Evolutionary conservation across 2,329 filamentous ascomycete species (phyloP), one percentile per base, ranked within the genome.

Genomic region (Trichophyton verrucosum): DNA sequence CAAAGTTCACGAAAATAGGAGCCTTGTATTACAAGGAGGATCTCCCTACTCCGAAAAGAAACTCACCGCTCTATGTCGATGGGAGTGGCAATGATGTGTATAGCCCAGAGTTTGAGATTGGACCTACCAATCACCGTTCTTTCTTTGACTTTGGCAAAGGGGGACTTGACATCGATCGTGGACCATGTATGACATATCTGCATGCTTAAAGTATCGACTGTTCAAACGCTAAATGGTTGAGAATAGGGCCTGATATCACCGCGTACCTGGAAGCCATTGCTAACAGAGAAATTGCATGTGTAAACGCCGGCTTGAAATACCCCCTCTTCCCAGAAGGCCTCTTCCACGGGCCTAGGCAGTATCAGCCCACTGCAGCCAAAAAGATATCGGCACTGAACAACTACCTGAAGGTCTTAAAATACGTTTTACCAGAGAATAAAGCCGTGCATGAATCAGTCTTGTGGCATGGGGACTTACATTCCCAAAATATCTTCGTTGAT

Each of bases 391-490:
- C 75, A 44, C 68, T 74, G 36, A 61, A 68, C 36, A 72, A 67
- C 59, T 76, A 70, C 61, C 59, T 74, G 2, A 59, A 68, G 17
- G 64, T 73, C 47, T 64, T 65, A 17, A 67, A 70, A 44, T 69
- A 69, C 64, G 62, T 76, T 51, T 65, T 74, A 6, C 68, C 68
- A 3, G 61, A 64, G 51, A 61, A 70, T n/a, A 55, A 66, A 40
- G 55, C 53, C 2, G 38, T 70, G 11, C 55, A 63, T 49, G 61
- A 61, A 49, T 65, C 73, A 9, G 69, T 69, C 40, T 62, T 78
- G 36, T 76, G 70, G 73, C 74, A 77, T 65, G 66, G 65, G 49
- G 74, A 77, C 66, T 67, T 77, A 22, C 72, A 74, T 64, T 60
- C 71, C 15, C 66, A 68, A 6, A 78, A 77, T 63, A 66, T 77